Evolutionary conservation across 2,329 filamentous ascomycete species (phyloP).

Genomic region (Elsinoe necatrix): DNA sequence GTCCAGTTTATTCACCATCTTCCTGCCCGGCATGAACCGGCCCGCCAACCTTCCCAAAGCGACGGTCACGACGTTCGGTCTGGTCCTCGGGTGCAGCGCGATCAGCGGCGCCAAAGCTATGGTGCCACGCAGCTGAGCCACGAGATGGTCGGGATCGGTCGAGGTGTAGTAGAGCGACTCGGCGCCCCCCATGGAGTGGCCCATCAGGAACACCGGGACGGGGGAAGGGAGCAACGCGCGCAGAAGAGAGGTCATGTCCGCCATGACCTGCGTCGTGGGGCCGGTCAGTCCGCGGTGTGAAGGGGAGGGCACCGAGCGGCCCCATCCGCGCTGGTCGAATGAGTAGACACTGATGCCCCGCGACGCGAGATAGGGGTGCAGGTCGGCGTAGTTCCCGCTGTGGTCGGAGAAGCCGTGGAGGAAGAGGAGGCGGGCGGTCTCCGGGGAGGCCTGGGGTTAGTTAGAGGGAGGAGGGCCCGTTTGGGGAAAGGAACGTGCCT

Average conservation of each 20-base stretch:
- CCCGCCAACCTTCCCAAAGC: conserved; percentile 58
- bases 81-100: conserved; percentile 56
- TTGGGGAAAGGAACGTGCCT: too few relatives aligned
- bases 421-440: conserved; percentile 67
- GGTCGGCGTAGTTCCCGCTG: conserved; percentile 61
- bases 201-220: conserved; percentile 70
- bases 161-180: conserved; percentile 57
- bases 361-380: conserved; percentile 62
- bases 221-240: conserved; percentile 43
- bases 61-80: conserved; percentile 57
- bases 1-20: conserved; percentile 59
- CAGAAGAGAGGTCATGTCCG: conserved; percentile 72
- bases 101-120: conserved; percentile 73
- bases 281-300: conserved; percentile 65
- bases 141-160: conserved; percentile 42
- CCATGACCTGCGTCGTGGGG: conserved; percentile 61
- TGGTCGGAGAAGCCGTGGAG: conserved; percentile 90
- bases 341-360: conserved; percentile 66
- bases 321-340: conserved; percentile 85
- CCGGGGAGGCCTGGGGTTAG: conserved; percentile 47
- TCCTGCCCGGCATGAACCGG: conserved; percentile 56
- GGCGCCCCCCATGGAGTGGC: conserved; percentile 85
- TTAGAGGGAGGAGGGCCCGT: too few relatives aligned
- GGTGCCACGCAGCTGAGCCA: conserved; percentile 59
- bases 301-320: conserved; percentile 55